Evolutionary conservation across 2,329 filamentous ascomycete species (phyloP).

Genomic region (Ophiostoma sp.): DNA sequence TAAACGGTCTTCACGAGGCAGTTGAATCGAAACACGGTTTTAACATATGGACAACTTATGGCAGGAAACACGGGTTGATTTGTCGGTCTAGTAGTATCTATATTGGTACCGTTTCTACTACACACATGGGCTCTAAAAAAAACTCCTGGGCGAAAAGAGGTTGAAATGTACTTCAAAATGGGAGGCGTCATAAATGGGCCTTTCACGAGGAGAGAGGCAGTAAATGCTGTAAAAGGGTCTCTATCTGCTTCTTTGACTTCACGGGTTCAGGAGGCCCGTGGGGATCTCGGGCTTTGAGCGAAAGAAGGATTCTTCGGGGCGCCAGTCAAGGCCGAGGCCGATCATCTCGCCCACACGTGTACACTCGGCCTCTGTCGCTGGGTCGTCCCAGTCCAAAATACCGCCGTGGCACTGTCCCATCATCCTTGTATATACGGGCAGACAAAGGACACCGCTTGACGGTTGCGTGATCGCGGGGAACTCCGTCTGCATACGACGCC

Average conservation of each 20-base stretch:
- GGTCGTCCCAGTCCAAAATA: conserved; percentile 45
- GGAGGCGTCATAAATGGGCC: too few relatives aligned
- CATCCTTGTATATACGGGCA: conserved; percentile 28
- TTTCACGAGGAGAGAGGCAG: too few relatives aligned
- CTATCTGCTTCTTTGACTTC: background rate
- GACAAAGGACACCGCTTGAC: conserved; percentile 7
- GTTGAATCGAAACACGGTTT: background rate
- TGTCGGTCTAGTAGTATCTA: conserved; percentile 3
- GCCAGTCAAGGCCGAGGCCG: conserved; percentile 40
- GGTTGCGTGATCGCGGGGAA: conserved; percentile 17
- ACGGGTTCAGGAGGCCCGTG: conserved; percentile 27
- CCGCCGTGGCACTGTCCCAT: conserved; percentile 36
- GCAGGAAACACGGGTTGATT: background rate
- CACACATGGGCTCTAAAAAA: background rate
- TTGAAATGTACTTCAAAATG: too few relatives aligned
- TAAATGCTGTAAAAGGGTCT: background rate
- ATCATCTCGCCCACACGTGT: conserved; percentile 28
- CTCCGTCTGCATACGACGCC: conserved; percentile 23
- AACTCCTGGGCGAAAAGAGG: background rate
- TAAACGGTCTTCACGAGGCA: background rate
- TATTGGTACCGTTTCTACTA: background rate
- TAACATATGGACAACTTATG: background rate
- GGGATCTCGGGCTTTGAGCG: conserved; percentile 28
- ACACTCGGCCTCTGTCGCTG: conserved; percentile 39
- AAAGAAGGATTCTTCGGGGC: conserved; percentile 41